Evolutionary conservation across 805 yeast species (phyloP), one percentile per base, ranked within the genome.

Genomic region (Nakazawaea ambrosiae): DNA sequence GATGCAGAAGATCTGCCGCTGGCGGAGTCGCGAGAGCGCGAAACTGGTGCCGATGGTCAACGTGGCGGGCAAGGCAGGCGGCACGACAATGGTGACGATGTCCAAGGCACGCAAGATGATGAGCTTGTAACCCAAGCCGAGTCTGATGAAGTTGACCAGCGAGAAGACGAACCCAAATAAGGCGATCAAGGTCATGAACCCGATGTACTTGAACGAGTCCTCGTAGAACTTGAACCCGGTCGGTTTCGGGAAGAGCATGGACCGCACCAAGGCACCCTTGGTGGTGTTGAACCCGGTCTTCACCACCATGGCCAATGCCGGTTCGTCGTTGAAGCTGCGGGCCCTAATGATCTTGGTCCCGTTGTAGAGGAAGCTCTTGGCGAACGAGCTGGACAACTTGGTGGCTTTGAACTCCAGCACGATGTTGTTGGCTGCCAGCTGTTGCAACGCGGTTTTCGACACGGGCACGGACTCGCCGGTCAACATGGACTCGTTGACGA

Each of bases 401-500:
- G 78, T 61, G 34, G 63, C 65, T 18, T 61, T 61, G 43, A 79
- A 75, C 47, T 77, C 80, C n/a, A 66, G 66, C 2, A 75, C 64
- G 34, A 85, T 56, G 16, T 65, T 63, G n/a, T 60, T 60, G 27
- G 87, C 71, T 0, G 79, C 67, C 7, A 79, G 88, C 12, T 71
- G 68, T 1, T 69, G 61, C 2, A 92, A 86, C 2, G 84, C 71
- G 9, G 66, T 44, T 55, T 92, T 92, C 0, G 96, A 75, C 2
- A 92, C 96, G 0, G 99, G 98, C 1, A 92, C 97, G 36, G 96
- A 87, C 57, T 92, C 99, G 27, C 99, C 99, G 0, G 99, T 92
- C 16, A 92, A 68, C 96, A 92, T 92, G 5, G 97, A 84, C 55
- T 92, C 99, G 57, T 92, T 92, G n/a, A 92, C 83, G 38, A 92